A percentile compares a stretch with the other conserved stretches of the same genome.
Evolutionary conservation across 2,329 filamentous ascomycete genomes (phyloP).

Genomic region (Parastagonospora avenae): DNA sequence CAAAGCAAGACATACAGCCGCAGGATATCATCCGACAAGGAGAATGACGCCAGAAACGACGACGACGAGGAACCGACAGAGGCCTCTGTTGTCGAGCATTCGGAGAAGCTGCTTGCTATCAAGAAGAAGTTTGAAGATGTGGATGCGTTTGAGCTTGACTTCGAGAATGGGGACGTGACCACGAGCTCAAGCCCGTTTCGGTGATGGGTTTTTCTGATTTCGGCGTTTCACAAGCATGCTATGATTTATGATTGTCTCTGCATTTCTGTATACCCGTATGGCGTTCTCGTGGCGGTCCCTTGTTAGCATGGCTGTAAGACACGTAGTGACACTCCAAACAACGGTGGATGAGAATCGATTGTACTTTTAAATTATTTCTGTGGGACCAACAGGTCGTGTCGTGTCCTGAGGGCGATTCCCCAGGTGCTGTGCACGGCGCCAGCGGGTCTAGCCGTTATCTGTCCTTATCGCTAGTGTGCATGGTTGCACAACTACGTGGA

Average conservation of each 20-base stretch:
- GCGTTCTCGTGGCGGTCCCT: no score
- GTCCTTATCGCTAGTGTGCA: slow-evolving; percentile 21
- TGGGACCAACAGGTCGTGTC: background rate
- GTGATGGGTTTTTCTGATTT: slow-evolving; percentile 6
- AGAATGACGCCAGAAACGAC: slow-evolving; percentile 42
- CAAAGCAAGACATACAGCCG: slow-evolving; percentile 40
- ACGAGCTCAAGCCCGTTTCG: slow-evolving; percentile 50
- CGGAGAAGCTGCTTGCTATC: slow-evolving; percentile 49
- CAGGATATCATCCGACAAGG: slow-evolving; percentile 49
- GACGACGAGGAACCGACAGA: slow-evolving; percentile 33
- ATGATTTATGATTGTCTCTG: background rate
- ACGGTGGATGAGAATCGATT: background rate
- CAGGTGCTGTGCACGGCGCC: no score
- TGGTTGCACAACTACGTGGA: background rate
- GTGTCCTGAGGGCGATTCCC: background rate
- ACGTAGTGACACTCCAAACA: background rate
- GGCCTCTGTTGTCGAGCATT: slow-evolving; percentile 31
- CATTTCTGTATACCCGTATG: background rate
- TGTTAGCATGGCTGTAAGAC: background rate
- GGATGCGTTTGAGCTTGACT: slow-evolving; percentile 57
- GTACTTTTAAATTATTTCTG: no score
- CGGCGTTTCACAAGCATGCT: background rate
- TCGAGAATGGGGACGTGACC: slow-evolving; percentile 53
- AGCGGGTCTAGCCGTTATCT: slow-evolving; percentile 20
- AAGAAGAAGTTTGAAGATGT: slow-evolving; percentile 57